Conservation (phyloP, 345 rosid species). For the Populus davidiana region DNA sequence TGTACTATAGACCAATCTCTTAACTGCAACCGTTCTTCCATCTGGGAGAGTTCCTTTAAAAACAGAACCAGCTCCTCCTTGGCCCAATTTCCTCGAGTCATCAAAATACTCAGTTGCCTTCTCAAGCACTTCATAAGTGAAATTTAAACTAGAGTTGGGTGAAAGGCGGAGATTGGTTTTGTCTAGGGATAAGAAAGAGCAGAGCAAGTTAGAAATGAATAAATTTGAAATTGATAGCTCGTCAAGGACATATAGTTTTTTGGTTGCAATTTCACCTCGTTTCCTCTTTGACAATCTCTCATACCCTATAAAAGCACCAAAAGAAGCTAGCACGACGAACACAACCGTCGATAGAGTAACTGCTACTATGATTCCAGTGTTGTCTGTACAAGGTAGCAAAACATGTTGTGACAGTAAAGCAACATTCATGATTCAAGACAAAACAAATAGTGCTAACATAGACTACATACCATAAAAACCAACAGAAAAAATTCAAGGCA, state of each 20-base stretch:
- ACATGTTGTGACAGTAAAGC: background rate
- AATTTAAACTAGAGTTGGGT: constrained; percentile 29
- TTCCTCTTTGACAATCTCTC: constrained; percentile 33
- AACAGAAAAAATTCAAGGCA: background rate
- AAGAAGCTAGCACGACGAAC: constrained; percentile 27
- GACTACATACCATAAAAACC: background rate
- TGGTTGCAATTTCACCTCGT: constrained; percentile 19
- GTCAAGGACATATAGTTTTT: background rate
- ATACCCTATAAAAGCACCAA: constrained; percentile 50
- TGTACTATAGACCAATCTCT: constrained; percentile 57
- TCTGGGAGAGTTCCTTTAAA: constrained; percentile 69
- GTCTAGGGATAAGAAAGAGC: constrained; percentile 10
- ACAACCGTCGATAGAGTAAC: constrained; percentile 17
- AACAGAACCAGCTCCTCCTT: constrained; percentile 80
- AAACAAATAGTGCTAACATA: background rate
- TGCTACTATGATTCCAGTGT: background rate
- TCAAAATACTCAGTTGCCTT: constrained; percentile 61
- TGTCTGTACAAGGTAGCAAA: constrained; percentile 15
- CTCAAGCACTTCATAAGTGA: constrained; percentile 67
- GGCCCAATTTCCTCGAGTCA: constrained; percentile 63
- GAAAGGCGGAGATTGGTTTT: constrained; percentile 10
- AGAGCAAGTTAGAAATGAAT: background rate
- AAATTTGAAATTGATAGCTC: too few species aligned
- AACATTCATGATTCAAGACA: too few species aligned
- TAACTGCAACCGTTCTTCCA: constrained; percentile 68